These are phyloP conservation scores for Cardamine occulta DNA, from an alignment of 345 rosid genomes.

Conservation along the genomic window DNA sequence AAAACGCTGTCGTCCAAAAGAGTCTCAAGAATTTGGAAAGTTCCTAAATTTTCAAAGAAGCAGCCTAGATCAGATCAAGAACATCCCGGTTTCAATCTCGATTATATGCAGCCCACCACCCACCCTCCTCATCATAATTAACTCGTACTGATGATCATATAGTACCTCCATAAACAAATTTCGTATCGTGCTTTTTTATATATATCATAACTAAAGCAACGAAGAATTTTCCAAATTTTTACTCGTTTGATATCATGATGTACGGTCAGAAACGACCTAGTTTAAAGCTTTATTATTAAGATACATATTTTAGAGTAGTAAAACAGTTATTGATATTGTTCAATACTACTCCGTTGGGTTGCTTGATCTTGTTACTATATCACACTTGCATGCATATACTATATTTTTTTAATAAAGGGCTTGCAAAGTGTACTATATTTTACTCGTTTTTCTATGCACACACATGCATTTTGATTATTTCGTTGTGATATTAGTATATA, in stretches of 20 bases:
- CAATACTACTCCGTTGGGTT: background rate
- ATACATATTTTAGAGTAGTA: constrained; percentile 16
- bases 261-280: constrained; percentile 21
- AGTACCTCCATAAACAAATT: background rate
- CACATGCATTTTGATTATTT: constrained; percentile 9
- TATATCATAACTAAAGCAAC: constrained; percentile 19
- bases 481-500: background rate
- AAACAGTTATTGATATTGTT: constrained; percentile 8
- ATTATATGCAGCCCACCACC: constrained; percentile 72
- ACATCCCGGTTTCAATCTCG: constrained; percentile 69
- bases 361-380: constrained; percentile 16
- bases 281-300: constrained; percentile 8
- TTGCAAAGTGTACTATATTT: background rate
- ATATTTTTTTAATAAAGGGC: background rate
- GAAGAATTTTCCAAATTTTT: constrained; percentile 10
- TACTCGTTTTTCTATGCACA: constrained; percentile 26
- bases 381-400: constrained; percentile 15
- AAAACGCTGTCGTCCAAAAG: constrained; percentile 32
- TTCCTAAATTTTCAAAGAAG: constrained; percentile 54
- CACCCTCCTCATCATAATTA: constrained; percentile 87
- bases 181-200: constrained; percentile 21
- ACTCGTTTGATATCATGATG: constrained; percentile 12
- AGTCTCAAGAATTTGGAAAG: constrained; percentile 56
- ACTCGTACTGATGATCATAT: background rate
- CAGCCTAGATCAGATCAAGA: constrained; percentile 46